Conservation (phyloP, 176 grass and related monocot species). For the Avena insularis region DNA sequence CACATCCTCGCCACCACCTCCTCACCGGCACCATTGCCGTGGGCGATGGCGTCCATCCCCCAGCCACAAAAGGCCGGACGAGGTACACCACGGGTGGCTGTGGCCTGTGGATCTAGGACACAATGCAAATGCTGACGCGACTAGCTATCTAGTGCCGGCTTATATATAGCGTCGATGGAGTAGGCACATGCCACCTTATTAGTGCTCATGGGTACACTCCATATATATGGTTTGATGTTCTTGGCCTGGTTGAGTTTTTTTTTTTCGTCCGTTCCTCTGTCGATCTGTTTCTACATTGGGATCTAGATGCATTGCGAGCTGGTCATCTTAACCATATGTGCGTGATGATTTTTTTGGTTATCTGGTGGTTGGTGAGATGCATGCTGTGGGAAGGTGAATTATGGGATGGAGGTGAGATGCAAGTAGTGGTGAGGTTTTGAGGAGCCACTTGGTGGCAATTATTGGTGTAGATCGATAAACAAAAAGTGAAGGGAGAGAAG, state of each 20-base stretch:
- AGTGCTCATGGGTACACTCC: not conserved
- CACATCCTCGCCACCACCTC: conserved; percentile 37
- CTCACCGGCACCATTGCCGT: not conserved
- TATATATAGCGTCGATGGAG: conserved; percentile 45
- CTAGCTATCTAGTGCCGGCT: not conserved
- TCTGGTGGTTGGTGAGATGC: conserved; percentile 20
- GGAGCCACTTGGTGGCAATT: conserved; percentile 41
- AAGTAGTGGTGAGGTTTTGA: not conserved
- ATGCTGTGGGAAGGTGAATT: not conserved
- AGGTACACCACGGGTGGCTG: not conserved
- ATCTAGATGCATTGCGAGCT: not conserved
- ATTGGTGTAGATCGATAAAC: conserved; percentile 34
- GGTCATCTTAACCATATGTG: conserved; percentile 9
- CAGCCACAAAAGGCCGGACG: not conserved
- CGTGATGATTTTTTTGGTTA: not conserved
- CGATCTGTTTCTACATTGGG: not conserved
- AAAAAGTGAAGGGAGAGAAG: too few species aligned
- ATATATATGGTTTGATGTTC: not conserved
- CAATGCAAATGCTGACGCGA: not conserved
- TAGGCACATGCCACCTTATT: not conserved
- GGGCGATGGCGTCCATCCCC: not conserved
- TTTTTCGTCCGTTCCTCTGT: not conserved
- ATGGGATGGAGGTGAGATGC: not conserved
- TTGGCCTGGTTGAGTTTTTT: not conserved
- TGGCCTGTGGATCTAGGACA: conserved; percentile 5